phyloP scores from a whole-genome alignment of 495 filamentous ascomycete genomes.

The Lophiostoma macrostomum region DNA sequence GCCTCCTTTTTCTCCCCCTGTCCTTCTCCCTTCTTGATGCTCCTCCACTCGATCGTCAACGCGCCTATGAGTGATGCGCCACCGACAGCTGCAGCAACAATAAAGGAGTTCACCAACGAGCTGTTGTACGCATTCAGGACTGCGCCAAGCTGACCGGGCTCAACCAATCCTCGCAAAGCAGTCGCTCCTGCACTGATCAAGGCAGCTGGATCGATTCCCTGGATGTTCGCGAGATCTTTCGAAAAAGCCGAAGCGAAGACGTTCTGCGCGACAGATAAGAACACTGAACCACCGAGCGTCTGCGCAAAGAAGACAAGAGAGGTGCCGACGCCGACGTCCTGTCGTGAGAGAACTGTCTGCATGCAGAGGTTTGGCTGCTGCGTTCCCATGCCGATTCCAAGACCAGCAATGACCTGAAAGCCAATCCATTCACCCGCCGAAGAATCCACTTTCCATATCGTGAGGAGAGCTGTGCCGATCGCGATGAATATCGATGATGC shows the following conservation, averaged over 20 bases:
- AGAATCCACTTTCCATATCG: background rate
- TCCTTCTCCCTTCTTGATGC: slow-evolving; percentile 25
- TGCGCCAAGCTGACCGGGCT: background rate
- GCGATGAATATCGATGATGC: slow-evolving; percentile 15
- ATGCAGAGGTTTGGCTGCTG: background rate
- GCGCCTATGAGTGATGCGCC: slow-evolving; percentile 4
- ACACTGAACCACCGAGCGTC: slow-evolving; percentile 11
- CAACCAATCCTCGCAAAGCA: slow-evolving; percentile 6
- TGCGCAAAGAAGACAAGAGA: slow-evolving; percentile 25
- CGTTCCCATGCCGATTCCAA: slow-evolving; percentile 9
- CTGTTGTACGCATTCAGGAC: slow-evolving; percentile 16
- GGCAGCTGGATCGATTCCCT: background rate
- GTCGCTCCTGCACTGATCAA: slow-evolving; percentile 19
- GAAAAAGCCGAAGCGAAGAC: slow-evolving; percentile 25
- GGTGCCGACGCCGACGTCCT: slow-evolving; percentile 8
- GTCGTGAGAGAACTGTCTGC: slow-evolving; percentile 1
- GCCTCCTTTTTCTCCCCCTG: slow-evolving; percentile 7
- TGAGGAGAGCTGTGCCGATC: slow-evolving; percentile 23
- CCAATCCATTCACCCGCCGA: slow-evolving; percentile 15
- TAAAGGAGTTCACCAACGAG: slow-evolving; percentile 13
- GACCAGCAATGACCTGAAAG: slow-evolving; percentile 14
- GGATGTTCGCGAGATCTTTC: slow-evolving; percentile 52
- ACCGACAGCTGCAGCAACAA: background rate
- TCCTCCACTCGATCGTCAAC: slow-evolving; percentile 21
- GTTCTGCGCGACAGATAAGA: slow-evolving; percentile 11